phyloP scores from a whole-genome alignment of 139 green algal species.

The Yamagishiella unicocca region DNA sequence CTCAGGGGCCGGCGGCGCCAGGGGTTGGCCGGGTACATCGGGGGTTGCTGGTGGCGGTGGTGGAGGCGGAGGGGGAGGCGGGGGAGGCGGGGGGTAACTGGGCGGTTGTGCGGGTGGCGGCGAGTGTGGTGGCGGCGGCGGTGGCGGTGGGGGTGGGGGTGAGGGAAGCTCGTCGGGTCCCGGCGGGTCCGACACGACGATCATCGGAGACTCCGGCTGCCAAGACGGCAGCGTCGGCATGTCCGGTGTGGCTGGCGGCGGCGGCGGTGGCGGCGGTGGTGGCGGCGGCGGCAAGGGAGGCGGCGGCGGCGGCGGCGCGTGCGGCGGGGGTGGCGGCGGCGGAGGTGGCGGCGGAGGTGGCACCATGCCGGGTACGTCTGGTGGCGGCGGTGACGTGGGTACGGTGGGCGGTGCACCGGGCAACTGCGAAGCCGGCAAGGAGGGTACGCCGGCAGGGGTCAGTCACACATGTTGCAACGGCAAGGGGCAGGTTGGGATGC shows the following conservation, averaged over 20 bases:
- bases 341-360: background rate
- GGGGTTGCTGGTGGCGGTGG: background rate
- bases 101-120: too few relatives aligned
- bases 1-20: background rate
- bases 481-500: too few relatives aligned
- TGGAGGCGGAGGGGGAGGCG: background rate
- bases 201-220: background rate
- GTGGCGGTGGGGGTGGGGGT: background rate
- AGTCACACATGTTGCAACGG: too few relatives aligned
- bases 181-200: background rate
- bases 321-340: background rate
- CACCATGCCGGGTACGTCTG: background rate
- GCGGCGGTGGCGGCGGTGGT: slow-evolving; percentile 5
- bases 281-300: background rate
- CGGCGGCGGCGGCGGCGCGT: background rate
- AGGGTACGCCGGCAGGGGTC: too few relatives aligned
- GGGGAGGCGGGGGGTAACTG: background rate
- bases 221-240: background rate
- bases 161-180: background rate
- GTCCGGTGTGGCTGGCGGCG: slow-evolving; percentile 1
- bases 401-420: background rate
- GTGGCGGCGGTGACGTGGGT: background rate
- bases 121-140: background rate
- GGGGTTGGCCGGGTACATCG: background rate
- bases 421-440: background rate